Evolutionary conservation across 2,329 filamentous ascomycete genomes (phyloP).

Genomic region (Fusarium caatingaense): DNA sequence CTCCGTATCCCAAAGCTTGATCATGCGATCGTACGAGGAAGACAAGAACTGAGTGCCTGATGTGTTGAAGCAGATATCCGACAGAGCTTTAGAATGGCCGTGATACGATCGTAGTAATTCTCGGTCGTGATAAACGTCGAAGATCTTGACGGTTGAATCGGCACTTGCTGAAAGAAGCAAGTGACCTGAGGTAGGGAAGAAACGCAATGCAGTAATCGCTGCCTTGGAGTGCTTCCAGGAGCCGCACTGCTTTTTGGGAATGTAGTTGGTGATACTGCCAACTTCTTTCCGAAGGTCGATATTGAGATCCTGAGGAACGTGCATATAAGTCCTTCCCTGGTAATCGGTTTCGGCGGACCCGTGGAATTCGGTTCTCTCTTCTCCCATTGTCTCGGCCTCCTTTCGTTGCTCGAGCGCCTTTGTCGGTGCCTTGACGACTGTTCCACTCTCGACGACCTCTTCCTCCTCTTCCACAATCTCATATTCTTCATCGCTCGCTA

Average conservation of each 20-base stretch:
- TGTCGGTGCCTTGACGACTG: conserved; percentile 67
- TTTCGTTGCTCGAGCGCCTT: conserved; percentile 66
- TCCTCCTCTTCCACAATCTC: conserved; percentile 80
- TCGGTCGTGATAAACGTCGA: conserved; percentile 91
- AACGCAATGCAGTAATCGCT: conserved; percentile 87
- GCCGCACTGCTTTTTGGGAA: conserved; percentile 93
- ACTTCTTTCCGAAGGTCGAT: conserved; percentile 85
- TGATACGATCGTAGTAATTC: conserved; percentile 92
- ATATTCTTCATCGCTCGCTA: conserved; percentile 83
- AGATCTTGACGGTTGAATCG: conserved; percentile 91
- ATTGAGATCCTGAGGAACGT: conserved; percentile 90
- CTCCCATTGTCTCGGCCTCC: conserved; percentile 69
- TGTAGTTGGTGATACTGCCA: conserved; percentile 86
- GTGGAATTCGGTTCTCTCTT: conserved; percentile 89
- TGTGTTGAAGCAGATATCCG: conserved; percentile 88
- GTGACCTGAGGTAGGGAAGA: conserved; percentile 90
- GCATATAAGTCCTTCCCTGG: conserved; percentile 96
- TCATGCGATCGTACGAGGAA: conserved; percentile 91
- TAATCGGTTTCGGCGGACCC: conserved; percentile 89
- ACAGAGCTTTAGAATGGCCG: conserved; percentile 89
- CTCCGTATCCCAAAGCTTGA: conserved; percentile 99
- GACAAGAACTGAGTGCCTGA: conserved; percentile 88
- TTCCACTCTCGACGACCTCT: conserved; percentile 72
- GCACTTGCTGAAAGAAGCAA: conserved; percentile 89
- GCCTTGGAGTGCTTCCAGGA: conserved; percentile 90